phyloP scores from a whole-genome alignment of 2,329 filamentous ascomycete species.

The Aspergillus ustus region DNA sequence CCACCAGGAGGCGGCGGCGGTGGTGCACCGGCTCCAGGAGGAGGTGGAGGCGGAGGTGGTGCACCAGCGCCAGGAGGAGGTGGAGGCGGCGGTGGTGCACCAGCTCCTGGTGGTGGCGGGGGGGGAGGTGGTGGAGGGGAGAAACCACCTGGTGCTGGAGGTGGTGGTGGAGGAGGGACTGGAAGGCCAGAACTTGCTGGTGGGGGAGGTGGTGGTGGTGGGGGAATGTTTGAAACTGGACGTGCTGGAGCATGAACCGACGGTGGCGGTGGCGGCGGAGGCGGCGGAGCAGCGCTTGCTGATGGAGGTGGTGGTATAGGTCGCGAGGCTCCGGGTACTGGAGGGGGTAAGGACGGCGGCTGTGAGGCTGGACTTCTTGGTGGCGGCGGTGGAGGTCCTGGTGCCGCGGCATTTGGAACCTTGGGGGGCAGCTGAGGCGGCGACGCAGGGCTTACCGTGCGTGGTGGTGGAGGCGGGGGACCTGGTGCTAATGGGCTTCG shows the following conservation, averaged over 20 bases:
- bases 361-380: constrained; percentile 42
- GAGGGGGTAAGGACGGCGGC: constrained; percentile 49
- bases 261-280: constrained; percentile 56
- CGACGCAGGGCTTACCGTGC: constrained; percentile 48
- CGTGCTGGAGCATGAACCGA: constrained; percentile 50
- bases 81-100: constrained; percentile 41
- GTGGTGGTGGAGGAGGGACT: constrained; percentile 33
- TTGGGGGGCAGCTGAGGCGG: constrained; percentile 57
- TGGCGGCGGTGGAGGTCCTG: constrained; percentile 63
- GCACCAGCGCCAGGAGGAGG: constrained; percentile 31
- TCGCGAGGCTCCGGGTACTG: constrained; percentile 39
- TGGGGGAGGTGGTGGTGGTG: constrained; percentile 40
- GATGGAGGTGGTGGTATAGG: constrained; percentile 36
- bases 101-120: constrained; percentile 31
- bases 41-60: constrained; percentile 54
- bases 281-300: constrained; percentile 52
- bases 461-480: constrained; percentile 69
- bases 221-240: constrained; percentile 31
- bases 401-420: constrained; percentile 42
- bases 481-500: constrained; percentile 61
- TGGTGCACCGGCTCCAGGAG: constrained; percentile 41
- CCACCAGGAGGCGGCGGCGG: constrained; percentile 42
- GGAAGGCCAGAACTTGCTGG: constrained; percentile 46
- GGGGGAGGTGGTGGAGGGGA: constrained; percentile 44
- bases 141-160: constrained; percentile 25